Base-by-base conservation (phyloP, 2,329 filamentous ascomycete genomes). In the Lecanicillium sp. region DNA sequence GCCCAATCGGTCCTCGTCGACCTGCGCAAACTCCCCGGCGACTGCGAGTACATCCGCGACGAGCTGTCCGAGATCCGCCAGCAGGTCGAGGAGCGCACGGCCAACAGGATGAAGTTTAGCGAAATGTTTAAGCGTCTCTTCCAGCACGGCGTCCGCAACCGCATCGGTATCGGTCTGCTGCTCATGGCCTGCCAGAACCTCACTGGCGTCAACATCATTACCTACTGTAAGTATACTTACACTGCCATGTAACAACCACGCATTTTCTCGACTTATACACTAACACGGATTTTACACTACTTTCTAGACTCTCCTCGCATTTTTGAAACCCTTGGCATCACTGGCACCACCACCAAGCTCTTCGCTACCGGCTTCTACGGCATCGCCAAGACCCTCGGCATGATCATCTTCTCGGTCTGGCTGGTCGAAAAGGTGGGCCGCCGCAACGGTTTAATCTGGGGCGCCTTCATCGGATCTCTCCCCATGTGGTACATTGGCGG, bases 21-120 rank as follows among this genome's bases (percentile, higher is more conserved):
- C 25, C 46, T 60, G 14, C 56, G 58, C 2, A 49, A 53, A 32
- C 50, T 63, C 12, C 52, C 54, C 5, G 40, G 29, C 1, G 48
- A 57, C 25, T 50, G 60, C 25, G 46, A 50, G 3, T 62, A 62
- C 44, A 41, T 60, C 32, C 51, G 49, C n/a, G 51, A 57, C 12
- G 73, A 79, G 49, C 74, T 75, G 50, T 59, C 63, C 14, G 74
- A 80, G 43, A 79, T 81, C 45, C 68, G 69, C 29, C 58, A 63
- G 2, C 77, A 78, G 12, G 76, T 81, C 14, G 65, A 73, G 17
- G 71, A 77, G 39, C 49, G 49, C 27, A 56, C 49, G 27, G 57
- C 50, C 6, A 44, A 52, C 11, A 55, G 50, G 6, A 48, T 58
- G 46, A 56, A 49, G 44, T 49, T 49, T 40, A 48, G 45, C 44